Conservation (phyloP, 2,329 filamentous ascomycete species). For the Pestalotiopsis sp. region DNA sequence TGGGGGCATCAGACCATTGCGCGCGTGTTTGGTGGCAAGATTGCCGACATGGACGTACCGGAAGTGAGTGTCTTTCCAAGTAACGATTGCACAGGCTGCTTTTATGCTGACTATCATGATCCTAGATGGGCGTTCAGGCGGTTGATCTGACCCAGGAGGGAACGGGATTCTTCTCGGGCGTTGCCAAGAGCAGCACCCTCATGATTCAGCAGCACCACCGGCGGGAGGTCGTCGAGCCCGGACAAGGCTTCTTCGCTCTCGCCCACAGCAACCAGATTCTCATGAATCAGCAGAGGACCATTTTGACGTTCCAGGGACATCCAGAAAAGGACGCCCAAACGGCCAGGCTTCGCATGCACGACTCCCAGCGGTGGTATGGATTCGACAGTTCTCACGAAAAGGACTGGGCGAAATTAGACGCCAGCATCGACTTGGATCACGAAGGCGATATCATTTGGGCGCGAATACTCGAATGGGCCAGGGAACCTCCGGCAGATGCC, state of each 20-base stretch:
- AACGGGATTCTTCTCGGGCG: constrained; percentile 37
- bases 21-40: constrained; percentile 38
- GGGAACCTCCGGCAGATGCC: constrained; percentile 15
- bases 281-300: constrained; percentile 37
- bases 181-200: constrained; percentile 22
- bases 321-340: constrained; percentile 44
- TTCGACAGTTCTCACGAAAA: constrained; percentile 32
- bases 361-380: constrained; percentile 39
- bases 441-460: constrained; percentile 41
- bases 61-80: too few relatives aligned
- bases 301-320: constrained; percentile 48
- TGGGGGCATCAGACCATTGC: constrained; percentile 49
- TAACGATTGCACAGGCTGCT: too few relatives aligned
- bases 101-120: neutral
- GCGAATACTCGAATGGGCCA: constrained; percentile 34
- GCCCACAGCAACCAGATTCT: constrained; percentile 41
- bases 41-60: constrained; percentile 38
- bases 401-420: constrained; percentile 28
- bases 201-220: constrained; percentile 45
- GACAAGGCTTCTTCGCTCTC: constrained; percentile 35
- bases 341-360: constrained; percentile 39
- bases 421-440: constrained; percentile 32
- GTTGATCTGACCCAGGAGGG: constrained; percentile 37
- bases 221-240: constrained; percentile 37
- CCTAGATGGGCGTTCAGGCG: constrained; percentile 14